Base-by-base conservation (phyloP, 495 filamentous ascomycete species). In the Lasiosphaeria miniovina region DNA sequence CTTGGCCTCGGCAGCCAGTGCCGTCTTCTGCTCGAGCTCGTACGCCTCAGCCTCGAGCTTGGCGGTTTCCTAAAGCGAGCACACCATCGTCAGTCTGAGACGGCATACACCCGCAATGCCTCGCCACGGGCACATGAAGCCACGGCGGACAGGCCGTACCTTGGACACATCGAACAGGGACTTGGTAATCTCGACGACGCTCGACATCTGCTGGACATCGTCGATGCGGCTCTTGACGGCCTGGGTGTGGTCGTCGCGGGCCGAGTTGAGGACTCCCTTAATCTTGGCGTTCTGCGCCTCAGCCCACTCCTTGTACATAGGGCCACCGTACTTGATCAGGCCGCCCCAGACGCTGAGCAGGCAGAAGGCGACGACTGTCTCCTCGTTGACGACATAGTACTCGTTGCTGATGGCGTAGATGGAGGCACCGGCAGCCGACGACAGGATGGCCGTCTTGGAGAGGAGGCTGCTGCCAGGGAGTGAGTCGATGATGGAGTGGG, bases 361-460 rank as follows among this genome's bases (percentile, higher is more conserved):
- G 73, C 86, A 90, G 79, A 99, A 82, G 56, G 89, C 88, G 67
- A 95, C 89, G 68, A 99, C 86, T 59, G 92, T 84, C 82, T 99
- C 95, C 82, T 98, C 93, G 80, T 98, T 99, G 75, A 99, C 82
- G 74, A 99, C 90, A 76, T 97, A 99, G 81, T 98, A 88, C 82
- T 99, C 95, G 79, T 96, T 99, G 87, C 89, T 93, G 80, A 99
- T 92, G 70, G 94, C 95, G 71, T 92, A 94, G 68, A 96, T 83
- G 65, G 90, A 91, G 62, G 93, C 71, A 80, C 91, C 93, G 72
- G 95, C 91, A 59, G 86, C 87, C 59, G 91, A 91, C 67, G 94
- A 98, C 59, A 99, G 86, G 75, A 96, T 90, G 70, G 95, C 95
- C 62, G 91, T 91, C 86, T 98, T 99, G 75, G 90, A 91, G 74